Percentiles rank a stretch among this genome's conserved stretches.
Conservation (phyloP, 257 asterid genomes). For the Oldenlandia corymbosa region DNA sequence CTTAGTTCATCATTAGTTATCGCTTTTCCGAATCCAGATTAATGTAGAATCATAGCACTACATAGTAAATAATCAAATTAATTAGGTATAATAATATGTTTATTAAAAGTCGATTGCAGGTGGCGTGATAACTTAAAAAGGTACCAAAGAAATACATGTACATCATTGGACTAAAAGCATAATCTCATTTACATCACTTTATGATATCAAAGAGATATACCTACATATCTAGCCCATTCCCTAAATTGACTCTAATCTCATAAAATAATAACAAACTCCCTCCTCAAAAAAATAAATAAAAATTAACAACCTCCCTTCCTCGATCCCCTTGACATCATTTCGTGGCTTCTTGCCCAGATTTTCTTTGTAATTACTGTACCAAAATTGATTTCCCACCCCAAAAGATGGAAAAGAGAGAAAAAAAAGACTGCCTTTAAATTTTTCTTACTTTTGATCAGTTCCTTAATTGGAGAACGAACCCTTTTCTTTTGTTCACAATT, state of each 20-base stretch:
- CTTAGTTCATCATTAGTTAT: too few species aligned
- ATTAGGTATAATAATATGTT: too few species aligned
- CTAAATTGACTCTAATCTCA: not conserved
- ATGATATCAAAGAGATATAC: not conserved
- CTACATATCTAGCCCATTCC: constrained; percentile 5
- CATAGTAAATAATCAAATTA: too few species aligned
- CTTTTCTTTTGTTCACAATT: too few species aligned
- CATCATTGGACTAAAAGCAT: not conserved
- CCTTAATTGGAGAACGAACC: too few species aligned
- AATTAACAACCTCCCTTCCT: not conserved
- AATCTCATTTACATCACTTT: not conserved
- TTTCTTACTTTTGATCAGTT: too few species aligned
- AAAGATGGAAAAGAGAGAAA: too few species aligned
- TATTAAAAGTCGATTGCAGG: not conserved
- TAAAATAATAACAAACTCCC: not conserved
- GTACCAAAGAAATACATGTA: not conserved
- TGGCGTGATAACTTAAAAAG: not conserved
- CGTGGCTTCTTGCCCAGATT: too few species aligned
- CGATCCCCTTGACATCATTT: not conserved
- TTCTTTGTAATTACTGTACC: too few species aligned
- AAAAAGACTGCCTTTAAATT: too few species aligned
- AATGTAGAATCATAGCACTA: not conserved
- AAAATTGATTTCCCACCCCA: too few species aligned
- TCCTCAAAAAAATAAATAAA: too few species aligned
- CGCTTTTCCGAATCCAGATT: not conserved